phyloP scores from a whole-genome alignment of 345 rosid species.

The Durio zibethinus region DNA sequence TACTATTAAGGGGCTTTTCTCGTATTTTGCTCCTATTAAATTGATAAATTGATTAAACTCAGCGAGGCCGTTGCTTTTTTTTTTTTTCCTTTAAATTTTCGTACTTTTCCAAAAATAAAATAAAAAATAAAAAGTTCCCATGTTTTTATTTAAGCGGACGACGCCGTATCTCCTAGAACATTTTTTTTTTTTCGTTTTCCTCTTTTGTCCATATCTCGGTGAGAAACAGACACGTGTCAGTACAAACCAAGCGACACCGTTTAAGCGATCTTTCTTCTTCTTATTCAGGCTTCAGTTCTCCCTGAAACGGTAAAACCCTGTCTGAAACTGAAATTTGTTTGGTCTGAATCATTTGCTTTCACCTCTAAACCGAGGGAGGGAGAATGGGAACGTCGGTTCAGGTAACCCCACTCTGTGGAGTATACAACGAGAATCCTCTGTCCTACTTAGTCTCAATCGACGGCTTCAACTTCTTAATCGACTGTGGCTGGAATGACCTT shows the following conservation, averaged over 20 bases:
- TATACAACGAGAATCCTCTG: conserved; percentile 87
- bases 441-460: conserved; percentile 87
- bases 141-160: neutral
- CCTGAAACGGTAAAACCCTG: neutral
- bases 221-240: neutral
- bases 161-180: neutral
- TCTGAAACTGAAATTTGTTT: neutral
- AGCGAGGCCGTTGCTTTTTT: too few relatives aligned
- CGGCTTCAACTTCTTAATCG: conserved; percentile 81
- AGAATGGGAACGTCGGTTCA: conserved; percentile 94
- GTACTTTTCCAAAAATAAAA: too few relatives aligned
- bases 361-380: neutral
- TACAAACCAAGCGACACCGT: neutral
- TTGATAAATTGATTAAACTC: too few relatives aligned
- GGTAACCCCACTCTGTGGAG: conserved; percentile 77
- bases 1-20: neutral
- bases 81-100: too few relatives aligned
- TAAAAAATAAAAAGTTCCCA: too few relatives aligned
- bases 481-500: conserved; percentile 98
- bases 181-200: neutral
- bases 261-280: neutral
- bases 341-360: neutral
- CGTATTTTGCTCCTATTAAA: neutral
- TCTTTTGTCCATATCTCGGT: neutral
- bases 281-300: neutral